Percentiles rank a stretch among this genome's conserved stretches.
Conservation (phyloP, 352 stramenopile species). For the Globisporangium iwayamae region DNA sequence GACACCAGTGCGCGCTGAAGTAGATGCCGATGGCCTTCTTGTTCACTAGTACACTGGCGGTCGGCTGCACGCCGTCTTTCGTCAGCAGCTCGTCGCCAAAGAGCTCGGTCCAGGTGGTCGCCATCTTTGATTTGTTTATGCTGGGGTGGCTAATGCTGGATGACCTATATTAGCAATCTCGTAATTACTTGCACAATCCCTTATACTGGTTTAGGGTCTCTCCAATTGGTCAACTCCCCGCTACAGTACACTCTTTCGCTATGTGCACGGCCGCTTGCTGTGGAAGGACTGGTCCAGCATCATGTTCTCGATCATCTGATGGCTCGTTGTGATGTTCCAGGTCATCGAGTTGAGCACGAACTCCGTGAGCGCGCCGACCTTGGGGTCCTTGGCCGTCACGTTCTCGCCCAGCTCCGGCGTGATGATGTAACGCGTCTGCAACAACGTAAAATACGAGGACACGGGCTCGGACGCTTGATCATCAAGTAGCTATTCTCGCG, state of each 20-base stretch:
- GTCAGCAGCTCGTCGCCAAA: slow-evolving; percentile 21
- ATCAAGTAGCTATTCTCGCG: slow-evolving; percentile 56
- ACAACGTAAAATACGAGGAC: slow-evolving; percentile 28
- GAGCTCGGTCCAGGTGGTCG: slow-evolving; percentile 8
- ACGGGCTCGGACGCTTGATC: slow-evolving; percentile 34
- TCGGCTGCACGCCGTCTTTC: slow-evolving; percentile 17
- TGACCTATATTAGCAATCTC: too few relatives aligned
- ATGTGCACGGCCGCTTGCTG: slow-evolving; percentile 3
- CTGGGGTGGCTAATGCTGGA: too few relatives aligned
- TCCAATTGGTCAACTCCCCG: too few relatives aligned
- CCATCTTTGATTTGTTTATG: slow-evolving; percentile 9
- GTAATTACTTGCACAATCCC: too few relatives aligned
- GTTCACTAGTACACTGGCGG: slow-evolving; percentile 6
- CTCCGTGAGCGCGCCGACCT: slow-evolving; percentile 41
- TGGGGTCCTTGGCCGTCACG: slow-evolving; percentile 10
- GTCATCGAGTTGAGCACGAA: slow-evolving; percentile 43
- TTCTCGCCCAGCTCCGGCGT: slow-evolving; percentile 22
- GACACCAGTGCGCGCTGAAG: slow-evolving; percentile 38
- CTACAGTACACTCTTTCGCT: background rate
- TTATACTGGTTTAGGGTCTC: too few relatives aligned
- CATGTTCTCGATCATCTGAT: slow-evolving; percentile 60
- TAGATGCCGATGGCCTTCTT: slow-evolving; percentile 68
- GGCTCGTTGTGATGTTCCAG: slow-evolving; percentile 34
- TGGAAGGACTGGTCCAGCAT: slow-evolving; percentile 19
- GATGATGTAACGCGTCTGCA: slow-evolving; percentile 60